Evolutionary conservation across 2,329 filamentous ascomycete species (phyloP).

Genomic region (Colletotrichum zoysiae): DNA sequence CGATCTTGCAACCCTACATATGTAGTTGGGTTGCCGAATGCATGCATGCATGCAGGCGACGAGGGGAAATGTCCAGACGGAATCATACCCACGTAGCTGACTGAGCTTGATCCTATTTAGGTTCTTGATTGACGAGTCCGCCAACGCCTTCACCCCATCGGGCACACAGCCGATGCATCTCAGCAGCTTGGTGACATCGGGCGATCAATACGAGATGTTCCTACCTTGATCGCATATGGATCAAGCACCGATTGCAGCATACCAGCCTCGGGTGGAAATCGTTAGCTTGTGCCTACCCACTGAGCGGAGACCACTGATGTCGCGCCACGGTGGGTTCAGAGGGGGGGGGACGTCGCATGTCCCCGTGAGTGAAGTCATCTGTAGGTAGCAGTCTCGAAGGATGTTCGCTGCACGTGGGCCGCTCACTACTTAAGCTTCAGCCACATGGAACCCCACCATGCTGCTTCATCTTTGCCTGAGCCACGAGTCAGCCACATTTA

Average conservation of each 20-base stretch:
- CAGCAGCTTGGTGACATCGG: slow-evolving; percentile 7
- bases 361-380: slow-evolving; percentile 5
- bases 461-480: not conserved
- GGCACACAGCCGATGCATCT: slow-evolving; percentile 15
- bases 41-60: slow-evolving; percentile 5
- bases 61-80: slow-evolving; percentile 9
- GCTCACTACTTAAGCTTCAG: not conserved
- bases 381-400: not conserved
- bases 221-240: not conserved
- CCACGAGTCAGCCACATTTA: slow-evolving; percentile 24
- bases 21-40: slow-evolving; percentile 6
- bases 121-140: slow-evolving; percentile 28
- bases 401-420: slow-evolving; percentile 5
- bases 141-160: not conserved
- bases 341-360: not conserved
- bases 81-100: not conserved
- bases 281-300: slow-evolving; percentile 10
- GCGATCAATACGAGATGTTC: not conserved
- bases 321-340: slow-evolving; percentile 34
- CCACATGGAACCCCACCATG: not conserved
- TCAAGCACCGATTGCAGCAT: not conserved
- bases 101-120: slow-evolving; percentile 16
- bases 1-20: not conserved
- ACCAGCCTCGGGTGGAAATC: slow-evolving; percentile 7
- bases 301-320: slow-evolving; percentile 29